A percentile compares a stretch with the other conserved stretches of the same genome.
Evolutionary conservation across 2,329 filamentous ascomycete genomes (phyloP).

Genomic region (Penicillium concentricum): DNA sequence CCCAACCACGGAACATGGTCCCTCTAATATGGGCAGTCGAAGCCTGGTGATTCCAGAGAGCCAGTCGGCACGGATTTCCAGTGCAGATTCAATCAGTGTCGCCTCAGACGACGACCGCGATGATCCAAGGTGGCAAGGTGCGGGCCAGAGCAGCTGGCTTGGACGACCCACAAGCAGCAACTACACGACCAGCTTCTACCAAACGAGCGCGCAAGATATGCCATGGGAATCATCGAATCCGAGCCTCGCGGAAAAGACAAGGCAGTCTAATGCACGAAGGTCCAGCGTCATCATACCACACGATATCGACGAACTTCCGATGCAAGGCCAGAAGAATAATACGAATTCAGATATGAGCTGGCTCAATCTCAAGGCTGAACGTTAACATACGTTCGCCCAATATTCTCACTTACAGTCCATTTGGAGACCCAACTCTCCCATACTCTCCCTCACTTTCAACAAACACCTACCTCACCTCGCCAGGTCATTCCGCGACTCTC

Average conservation of each 20-base stretch:
- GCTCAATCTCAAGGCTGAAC: constrained; percentile 40
- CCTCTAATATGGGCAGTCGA: constrained; percentile 27
- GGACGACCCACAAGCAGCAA: constrained; percentile 43
- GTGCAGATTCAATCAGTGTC: constrained; percentile 42
- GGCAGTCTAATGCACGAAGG: constrained; percentile 23
- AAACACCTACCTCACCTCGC: neutral
- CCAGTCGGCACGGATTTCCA: constrained; percentile 46
- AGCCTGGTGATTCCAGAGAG: constrained; percentile 39
- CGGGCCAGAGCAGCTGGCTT: constrained; percentile 29
- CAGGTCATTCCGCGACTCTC: neutral
- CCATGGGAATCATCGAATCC: constrained; percentile 16
- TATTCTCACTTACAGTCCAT: neutral
- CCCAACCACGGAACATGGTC: constrained; percentile 40
- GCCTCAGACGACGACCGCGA: constrained; percentile 38
- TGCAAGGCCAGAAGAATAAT: constrained; percentile 18
- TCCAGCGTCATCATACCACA: constrained; percentile 38
- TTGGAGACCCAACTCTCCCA: neutral
- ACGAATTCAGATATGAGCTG: constrained; percentile 46
- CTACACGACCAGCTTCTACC: constrained; percentile 42
- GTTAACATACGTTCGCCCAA: constrained; percentile 11
- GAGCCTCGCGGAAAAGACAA: constrained; percentile 18
- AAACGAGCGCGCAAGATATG: constrained; percentile 25
- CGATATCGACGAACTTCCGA: constrained; percentile 24
- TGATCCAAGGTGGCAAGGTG: constrained; percentile 26
- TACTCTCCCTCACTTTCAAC: neutral